phyloP scores from a whole-genome alignment of 1,139 yeast species.

The Waltiozyma solani region DNA sequence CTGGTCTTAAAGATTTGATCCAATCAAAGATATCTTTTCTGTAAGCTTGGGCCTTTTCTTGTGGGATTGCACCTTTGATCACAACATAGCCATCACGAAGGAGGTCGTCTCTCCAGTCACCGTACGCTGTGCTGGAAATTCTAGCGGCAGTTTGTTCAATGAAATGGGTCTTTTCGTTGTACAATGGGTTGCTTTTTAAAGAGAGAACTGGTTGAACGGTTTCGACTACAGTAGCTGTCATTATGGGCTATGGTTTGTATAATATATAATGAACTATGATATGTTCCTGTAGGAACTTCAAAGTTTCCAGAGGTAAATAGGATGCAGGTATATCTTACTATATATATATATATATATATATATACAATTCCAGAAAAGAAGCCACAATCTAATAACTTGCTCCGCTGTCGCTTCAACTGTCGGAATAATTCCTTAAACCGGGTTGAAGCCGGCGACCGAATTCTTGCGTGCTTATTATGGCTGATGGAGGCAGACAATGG shows the following conservation, averaged over 20 bases:
- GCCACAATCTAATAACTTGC: no score
- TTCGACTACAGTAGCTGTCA: background rate
- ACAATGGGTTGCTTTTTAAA: conserved; percentile 3
- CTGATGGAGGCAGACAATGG: no score
- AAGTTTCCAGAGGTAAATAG: no score
- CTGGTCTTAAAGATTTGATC: conserved; percentile 12
- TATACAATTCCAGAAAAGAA: no score
- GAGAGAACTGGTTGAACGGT: conserved; percentile 1
- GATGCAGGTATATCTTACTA: no score
- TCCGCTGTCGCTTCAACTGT: no score
- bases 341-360: no score
- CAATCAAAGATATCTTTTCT: conserved; percentile 11
- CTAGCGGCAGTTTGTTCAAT: conserved; percentile 1
- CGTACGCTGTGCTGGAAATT: background rate
- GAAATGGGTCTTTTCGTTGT: conserved; percentile 4
- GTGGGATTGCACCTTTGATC: conserved; percentile 17
- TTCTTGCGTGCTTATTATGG: no score
- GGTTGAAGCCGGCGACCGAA: no score
- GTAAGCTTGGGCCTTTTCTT: conserved; percentile 14
- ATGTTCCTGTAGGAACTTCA: no score
- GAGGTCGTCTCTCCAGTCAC: conserved; percentile 19
- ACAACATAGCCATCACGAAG: conserved; percentile 19
- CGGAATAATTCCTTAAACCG: no score
- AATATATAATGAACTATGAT: no score
- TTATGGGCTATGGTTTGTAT: background rate